These are phyloP conservation scores for Xylaria nigripes DNA, from an alignment of 495 filamentous ascomycete genomes.

Conservation along the genomic window DNA sequence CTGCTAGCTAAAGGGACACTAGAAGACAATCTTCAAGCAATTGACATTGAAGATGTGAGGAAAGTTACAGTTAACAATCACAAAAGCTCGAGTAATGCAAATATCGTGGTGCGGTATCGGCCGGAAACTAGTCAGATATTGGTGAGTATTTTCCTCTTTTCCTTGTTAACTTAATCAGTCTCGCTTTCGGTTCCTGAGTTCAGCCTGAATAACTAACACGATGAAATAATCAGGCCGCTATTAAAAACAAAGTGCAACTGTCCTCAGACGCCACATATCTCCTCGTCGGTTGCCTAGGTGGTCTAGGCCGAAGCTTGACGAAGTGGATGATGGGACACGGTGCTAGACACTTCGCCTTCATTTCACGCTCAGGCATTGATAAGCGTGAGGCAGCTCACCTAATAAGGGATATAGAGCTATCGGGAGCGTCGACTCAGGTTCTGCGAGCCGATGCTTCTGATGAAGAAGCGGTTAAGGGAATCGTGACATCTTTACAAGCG, in stretches of 20 bases:
- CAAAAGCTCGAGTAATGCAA: not conserved
- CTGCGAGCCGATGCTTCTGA: conserved; percentile 26
- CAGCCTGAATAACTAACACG: not conserved
- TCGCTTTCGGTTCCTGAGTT: not conserved
- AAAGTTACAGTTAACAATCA: not conserved
- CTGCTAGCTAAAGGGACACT: not conserved
- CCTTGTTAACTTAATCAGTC: not conserved
- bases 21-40: not conserved
- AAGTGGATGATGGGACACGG: conserved; percentile 42
- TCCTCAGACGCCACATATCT: conserved; percentile 37
- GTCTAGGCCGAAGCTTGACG: conserved; percentile 46
- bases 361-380: conserved; percentile 42
- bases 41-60: conserved; percentile 6
- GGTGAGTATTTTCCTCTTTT: not conserved
- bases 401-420: conserved; percentile 13
- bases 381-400: conserved; percentile 18
- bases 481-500: conserved; percentile 17
- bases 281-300: conserved; percentile 48
- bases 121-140: conserved; percentile 3
- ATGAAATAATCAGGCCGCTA: conserved; percentile 33
- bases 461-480: conserved; percentile 10
- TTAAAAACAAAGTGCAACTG: conserved; percentile 14
- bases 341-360: conserved; percentile 42
- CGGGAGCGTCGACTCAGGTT: conserved; percentile 21
- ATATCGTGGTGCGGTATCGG: conserved; percentile 3